phyloP scores from a whole-genome alignment of 495 filamentous ascomycete genomes.

The Aspergillus sparsus region DNA sequence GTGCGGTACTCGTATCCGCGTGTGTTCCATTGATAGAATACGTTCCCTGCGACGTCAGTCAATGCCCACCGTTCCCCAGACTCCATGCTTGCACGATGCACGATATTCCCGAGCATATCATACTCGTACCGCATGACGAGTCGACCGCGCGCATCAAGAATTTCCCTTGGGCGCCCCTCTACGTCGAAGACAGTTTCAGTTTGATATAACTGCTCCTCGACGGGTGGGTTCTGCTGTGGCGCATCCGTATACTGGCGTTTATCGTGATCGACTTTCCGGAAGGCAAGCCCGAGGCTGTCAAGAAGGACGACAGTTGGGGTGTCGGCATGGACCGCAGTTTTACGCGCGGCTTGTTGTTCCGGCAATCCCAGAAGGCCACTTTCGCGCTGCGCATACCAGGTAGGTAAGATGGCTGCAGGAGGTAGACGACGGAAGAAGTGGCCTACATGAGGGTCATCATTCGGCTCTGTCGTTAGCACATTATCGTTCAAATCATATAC shows the following conservation, averaged over 20 bases:
- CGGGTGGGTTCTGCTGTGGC: too few relatives aligned
- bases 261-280: neutral
- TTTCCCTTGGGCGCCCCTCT: conserved; percentile 26
- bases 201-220: too few relatives aligned
- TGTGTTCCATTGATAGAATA: neutral
- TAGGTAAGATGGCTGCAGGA: neutral
- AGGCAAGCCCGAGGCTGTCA: conserved; percentile 22
- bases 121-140: neutral
- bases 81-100: conserved; percentile 4
- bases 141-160: conserved; percentile 25
- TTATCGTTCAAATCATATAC: conserved; percentile 30
- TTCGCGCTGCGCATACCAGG: neutral
- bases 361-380: neutral
- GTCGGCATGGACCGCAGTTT: conserved; percentile 23
- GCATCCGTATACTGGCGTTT: too few relatives aligned
- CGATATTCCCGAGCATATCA: neutral
- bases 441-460: neutral
- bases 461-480: neutral
- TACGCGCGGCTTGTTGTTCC: conserved; percentile 17
- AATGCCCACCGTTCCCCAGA: neutral
- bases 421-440: neutral
- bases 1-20: neutral
- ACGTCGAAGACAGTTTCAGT: conserved; percentile 14
- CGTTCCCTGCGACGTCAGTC: neutral
- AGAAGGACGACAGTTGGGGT: conserved; percentile 25